Evolutionary conservation across 192 early-diverging fungal species (phyloP).

Genomic region (Umbelopsis sp.): DNA sequence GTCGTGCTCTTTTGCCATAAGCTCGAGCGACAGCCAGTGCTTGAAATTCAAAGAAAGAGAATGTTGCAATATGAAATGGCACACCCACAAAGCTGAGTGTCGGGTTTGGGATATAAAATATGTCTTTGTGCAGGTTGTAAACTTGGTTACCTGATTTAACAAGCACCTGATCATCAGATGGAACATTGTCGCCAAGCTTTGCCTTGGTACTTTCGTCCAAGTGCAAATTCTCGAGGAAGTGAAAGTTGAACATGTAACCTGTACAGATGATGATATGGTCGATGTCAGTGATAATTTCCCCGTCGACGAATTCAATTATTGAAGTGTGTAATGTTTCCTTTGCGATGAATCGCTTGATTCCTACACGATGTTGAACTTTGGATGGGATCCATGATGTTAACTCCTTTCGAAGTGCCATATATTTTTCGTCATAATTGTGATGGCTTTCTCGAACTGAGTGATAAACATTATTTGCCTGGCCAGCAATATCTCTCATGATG

Average conservation of each 20-base stretch:
- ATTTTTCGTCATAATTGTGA: slow-evolving; percentile 25
- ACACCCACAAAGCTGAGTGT: slow-evolving; percentile 55
- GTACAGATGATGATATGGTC: slow-evolving; percentile 61
- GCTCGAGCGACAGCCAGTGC: slow-evolving; percentile 42
- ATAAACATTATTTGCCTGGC: slow-evolving; percentile 30
- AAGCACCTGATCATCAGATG: neutral
- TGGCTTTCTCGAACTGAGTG: slow-evolving; percentile 36
- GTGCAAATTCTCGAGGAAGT: slow-evolving; percentile 47
- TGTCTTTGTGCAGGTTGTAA: slow-evolving; percentile 42
- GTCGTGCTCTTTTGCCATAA: slow-evolving; percentile 26
- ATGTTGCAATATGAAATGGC: slow-evolving; percentile 53
- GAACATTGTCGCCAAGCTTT: neutral
- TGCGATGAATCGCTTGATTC: neutral
- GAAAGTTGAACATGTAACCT: slow-evolving; percentile 59
- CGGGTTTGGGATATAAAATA: slow-evolving; percentile 48
- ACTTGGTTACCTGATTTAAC: slow-evolving; percentile 36
- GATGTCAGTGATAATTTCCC: slow-evolving; percentile 30
- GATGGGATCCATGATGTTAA: slow-evolving; percentile 15
- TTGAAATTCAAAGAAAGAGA: slow-evolving; percentile 62
- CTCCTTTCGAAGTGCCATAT: slow-evolving; percentile 17
- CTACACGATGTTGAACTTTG: slow-evolving; percentile 1
- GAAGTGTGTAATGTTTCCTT: neutral
- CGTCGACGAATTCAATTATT: slow-evolving; percentile 35
- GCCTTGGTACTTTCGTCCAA: neutral
- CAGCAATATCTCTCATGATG: slow-evolving; percentile 45